Base-by-base conservation (phyloP, 495 filamentous ascomycete genomes). In the Penicillium macrosclerotiorum region DNA sequence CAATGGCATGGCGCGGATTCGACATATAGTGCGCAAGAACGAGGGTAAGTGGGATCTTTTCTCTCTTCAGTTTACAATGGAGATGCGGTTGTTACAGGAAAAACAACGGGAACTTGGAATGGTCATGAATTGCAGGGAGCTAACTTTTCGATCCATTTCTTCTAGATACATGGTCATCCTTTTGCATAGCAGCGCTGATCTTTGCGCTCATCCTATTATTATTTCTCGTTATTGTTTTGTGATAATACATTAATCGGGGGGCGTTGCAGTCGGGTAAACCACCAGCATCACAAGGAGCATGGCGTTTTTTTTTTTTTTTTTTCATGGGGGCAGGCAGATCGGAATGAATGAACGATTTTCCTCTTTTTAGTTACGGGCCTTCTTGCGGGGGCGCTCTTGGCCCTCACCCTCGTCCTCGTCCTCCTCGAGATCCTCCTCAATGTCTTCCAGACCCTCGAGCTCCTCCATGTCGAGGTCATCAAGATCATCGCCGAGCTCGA, bases 101-200 rank as follows among this genome's bases (percentile, higher is more conserved):
- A 22, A 25, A n/a, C n/a, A 41, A 49, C 50, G 51, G 37, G 42
- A 46, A 62, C n/a, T n/a, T n/a, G n/a, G n/a, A n/a, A n/a, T n/a
- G n/a, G n/a, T 55, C 45, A 52, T 14, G 25, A 45, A 37, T 23
- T 47, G 36, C 13, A 57, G 11, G 5, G 30, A 51, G 44, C 67
- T 72, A 56, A 72, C 51, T 48, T 47, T 60, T 60, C 42, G 39
- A 33, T 40, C 45, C 47, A 49, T 52, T 47, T 45, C 31, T 36
- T 42, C 49, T 69, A 89, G 85, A 89, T 74, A 79, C 80, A 38
- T 76, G 83, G 75, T 96, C 90, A 47, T 88, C 89, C 59, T 96
- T 91, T 67, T 97, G 90, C 68, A 96, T 98, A 52, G 88, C 73
- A 11, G 57, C 91, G 12, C 74, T 96, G 52, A 93, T 95, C 35